These are phyloP conservation scores for Taphrina confusa DNA, from an alignment of 1,139 yeast species.

Conservation along the genomic window DNA sequence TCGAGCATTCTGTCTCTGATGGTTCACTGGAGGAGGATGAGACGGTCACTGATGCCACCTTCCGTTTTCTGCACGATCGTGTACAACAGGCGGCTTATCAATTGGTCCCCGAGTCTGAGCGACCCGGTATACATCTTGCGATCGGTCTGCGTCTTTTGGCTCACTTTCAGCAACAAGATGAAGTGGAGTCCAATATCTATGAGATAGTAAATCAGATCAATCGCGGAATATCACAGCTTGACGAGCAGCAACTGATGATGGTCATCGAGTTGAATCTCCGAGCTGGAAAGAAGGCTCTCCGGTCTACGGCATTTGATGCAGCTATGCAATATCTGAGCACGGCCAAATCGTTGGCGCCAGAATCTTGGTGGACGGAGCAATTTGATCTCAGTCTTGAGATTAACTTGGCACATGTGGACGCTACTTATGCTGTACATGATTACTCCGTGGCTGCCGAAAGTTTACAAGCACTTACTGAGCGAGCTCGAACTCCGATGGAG, in stretches of 20 bases:
- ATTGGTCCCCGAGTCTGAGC: conserved; percentile 10
- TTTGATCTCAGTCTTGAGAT: conserved; percentile 11
- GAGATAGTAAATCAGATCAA: conserved; percentile 33
- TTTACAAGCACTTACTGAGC: not conserved
- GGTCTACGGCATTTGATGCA: conserved; percentile 28
- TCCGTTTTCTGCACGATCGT: conserved; percentile 31
- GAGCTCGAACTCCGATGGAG: conserved; percentile 1
- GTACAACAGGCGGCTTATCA: conserved; percentile 33
- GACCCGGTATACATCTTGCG: conserved; percentile 21
- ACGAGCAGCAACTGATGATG: not conserved
- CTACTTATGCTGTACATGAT: conserved; percentile 21
- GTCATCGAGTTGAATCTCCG: conserved; percentile 30
- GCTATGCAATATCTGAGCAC: conserved; percentile 16
- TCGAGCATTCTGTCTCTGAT: not conserved
- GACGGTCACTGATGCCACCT: conserved; percentile 11
- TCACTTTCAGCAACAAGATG: not conserved
- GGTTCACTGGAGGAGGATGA: conserved; percentile 3
- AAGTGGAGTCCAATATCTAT: conserved; percentile 8
- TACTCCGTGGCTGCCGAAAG: conserved; percentile 11
- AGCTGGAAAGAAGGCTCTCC: conserved; percentile 29
- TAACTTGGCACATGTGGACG: conserved; percentile 24
- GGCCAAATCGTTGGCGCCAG: conserved; percentile 16
- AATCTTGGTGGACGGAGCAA: conserved; percentile 18
- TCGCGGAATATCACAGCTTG: conserved; percentile 13
- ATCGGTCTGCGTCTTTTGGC: conserved; percentile 24